Evolutionary conservation across 768 basidiomycete species (phyloP).

Genomic region (Lenzites betulinus): DNA sequence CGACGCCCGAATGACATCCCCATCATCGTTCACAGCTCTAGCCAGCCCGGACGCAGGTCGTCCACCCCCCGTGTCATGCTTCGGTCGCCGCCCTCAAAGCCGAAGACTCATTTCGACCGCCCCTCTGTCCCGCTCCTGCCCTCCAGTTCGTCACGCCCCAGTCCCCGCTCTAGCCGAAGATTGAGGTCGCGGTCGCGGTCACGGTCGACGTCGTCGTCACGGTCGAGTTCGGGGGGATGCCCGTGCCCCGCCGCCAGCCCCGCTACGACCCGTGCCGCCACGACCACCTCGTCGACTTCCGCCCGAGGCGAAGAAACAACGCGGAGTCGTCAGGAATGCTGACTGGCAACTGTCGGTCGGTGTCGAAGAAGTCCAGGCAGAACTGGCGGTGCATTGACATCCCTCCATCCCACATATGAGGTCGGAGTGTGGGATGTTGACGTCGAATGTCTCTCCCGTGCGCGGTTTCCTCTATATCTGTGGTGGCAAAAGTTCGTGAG

Average conservation of each 20-base stretch:
- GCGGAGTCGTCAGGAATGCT: no score
- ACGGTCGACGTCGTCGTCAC: no score
- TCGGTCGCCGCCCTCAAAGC: not conserved
- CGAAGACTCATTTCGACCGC: not conserved
- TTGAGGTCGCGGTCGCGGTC: not conserved
- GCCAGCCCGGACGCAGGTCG: not conserved
- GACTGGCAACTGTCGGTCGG: no score
- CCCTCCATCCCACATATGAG: no score
- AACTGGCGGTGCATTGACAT: no score
- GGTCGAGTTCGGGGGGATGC: no score
- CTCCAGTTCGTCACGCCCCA: not conserved
- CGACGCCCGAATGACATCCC: not conserved
- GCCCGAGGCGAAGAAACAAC: no score
- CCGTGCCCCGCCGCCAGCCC: not conserved
- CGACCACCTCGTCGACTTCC: not conserved
- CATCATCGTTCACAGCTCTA: not conserved
- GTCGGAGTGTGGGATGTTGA: no score
- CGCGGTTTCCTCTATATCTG: no score
- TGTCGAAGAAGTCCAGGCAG: no score
- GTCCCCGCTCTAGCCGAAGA: not conserved
- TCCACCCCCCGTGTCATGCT: not conserved
- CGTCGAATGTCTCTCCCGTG: no score
- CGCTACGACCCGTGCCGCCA: not conserved
- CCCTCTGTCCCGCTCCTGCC: not conserved
- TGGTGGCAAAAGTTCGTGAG: no score